phyloP scores from a whole-genome alignment of 257 asterid species.

The Nicotiana tomentosiformis region DNA sequence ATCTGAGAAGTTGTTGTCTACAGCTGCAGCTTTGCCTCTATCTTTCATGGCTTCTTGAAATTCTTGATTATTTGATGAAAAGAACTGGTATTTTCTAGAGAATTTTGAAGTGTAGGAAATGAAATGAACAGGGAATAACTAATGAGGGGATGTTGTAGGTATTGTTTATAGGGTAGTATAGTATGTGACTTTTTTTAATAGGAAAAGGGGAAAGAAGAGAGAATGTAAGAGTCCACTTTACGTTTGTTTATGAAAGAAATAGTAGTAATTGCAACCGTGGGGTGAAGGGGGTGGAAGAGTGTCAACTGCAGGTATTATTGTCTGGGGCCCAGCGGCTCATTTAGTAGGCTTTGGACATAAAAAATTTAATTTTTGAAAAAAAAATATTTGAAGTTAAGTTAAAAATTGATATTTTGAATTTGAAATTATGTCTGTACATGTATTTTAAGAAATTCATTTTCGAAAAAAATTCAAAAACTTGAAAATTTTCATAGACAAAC shows the following conservation, averaged over 20 bases:
- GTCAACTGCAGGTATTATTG: constrained; percentile 45
- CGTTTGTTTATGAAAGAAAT: constrained; percentile 42
- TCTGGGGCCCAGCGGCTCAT: constrained; percentile 13
- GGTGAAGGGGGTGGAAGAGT: constrained; percentile 29
- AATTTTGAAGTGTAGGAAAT: background rate
- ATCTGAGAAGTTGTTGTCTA: constrained; percentile 18
- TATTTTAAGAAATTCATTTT: too few species aligned
- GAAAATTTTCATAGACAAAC: too few species aligned
- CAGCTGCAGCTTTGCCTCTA: constrained; percentile 52
- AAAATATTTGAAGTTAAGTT: too few species aligned
- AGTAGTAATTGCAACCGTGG: constrained; percentile 30
- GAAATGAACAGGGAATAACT: background rate
- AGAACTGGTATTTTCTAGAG: background rate
- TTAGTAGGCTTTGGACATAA: too few species aligned
- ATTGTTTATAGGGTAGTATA: background rate
- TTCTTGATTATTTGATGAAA: background rate
- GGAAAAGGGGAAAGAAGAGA: background rate
- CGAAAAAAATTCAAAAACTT: too few species aligned
- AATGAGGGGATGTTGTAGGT: background rate
- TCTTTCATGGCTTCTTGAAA: constrained; percentile 39
- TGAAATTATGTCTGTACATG: too few species aligned
- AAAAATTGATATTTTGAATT: too few species aligned
- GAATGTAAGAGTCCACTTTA: constrained; percentile 50
- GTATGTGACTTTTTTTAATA: background rate
- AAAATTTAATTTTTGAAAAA: too few species aligned